Evolutionary conservation across 2,329 filamentous ascomycete genomes (phyloP).

Genomic region (Sarocladium strictum): DNA sequence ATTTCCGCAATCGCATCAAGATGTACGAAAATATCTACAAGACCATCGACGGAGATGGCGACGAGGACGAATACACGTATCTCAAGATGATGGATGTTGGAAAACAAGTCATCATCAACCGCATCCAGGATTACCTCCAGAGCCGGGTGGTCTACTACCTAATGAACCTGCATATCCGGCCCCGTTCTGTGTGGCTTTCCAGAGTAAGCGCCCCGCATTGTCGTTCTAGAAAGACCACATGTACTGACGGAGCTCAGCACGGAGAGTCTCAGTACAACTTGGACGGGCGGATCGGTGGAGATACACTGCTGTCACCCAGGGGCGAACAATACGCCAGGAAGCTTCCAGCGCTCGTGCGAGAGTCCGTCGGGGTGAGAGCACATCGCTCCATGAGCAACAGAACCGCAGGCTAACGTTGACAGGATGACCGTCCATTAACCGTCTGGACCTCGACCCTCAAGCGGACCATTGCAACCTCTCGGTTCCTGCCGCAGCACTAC

Average conservation of each 20-base stretch:
- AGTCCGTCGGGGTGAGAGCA: slow-evolving; percentile 71
- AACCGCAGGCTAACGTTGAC: background rate
- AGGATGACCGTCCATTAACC: slow-evolving; percentile 56
- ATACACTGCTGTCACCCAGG: slow-evolving; percentile 78
- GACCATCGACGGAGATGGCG: slow-evolving; percentile 73
- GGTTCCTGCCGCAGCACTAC: slow-evolving; percentile 72
- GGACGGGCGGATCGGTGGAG: slow-evolving; percentile 84
- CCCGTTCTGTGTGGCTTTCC: slow-evolving; percentile 93
- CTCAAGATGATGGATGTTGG: slow-evolving; percentile 97
- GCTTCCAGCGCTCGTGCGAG: slow-evolving; percentile 75
- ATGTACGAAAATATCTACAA: slow-evolving; percentile 98
- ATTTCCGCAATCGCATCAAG: slow-evolving; percentile 89
- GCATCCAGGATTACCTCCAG: slow-evolving; percentile 93
- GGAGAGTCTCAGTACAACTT: slow-evolving; percentile 94
- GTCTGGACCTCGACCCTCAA: slow-evolving; percentile 60
- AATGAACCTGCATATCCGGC: slow-evolving; percentile 97
- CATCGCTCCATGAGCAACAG: background rate
- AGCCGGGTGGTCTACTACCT: slow-evolving; percentile 96
- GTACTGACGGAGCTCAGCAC: slow-evolving; percentile 49
- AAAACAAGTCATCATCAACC: slow-evolving; percentile 95
- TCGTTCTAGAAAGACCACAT: background rate
- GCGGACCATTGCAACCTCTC: slow-evolving; percentile 87
- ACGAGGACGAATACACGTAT: slow-evolving; percentile 85
- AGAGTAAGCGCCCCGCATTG: slow-evolving; percentile 49
- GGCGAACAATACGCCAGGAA: slow-evolving; percentile 83